Evolutionary conservation across 352 stramenopile species (phyloP).

Genomic region (Pythium phragmiticola): DNA sequence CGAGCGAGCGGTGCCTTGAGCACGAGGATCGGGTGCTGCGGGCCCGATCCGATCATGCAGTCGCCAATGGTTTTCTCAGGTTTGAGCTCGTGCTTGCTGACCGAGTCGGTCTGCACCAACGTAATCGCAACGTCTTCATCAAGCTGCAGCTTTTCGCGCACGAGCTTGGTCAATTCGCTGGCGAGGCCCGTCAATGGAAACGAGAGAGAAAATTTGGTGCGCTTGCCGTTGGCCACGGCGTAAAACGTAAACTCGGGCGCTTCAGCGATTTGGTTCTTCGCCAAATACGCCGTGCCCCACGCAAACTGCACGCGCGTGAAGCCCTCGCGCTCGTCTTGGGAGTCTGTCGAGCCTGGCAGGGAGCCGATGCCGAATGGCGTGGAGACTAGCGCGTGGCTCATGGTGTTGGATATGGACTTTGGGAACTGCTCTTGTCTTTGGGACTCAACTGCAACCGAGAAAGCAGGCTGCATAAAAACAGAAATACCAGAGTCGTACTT

Average conservation of each 20-base stretch:
- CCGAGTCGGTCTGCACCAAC: slow-evolving; percentile 74
- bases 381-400: slow-evolving; percentile 37
- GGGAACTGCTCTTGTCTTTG: not conserved
- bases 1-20: slow-evolving; percentile 61
- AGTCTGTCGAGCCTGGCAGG: slow-evolving; percentile 28
- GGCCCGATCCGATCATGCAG: slow-evolving; percentile 57
- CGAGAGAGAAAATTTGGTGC: slow-evolving; percentile 64
- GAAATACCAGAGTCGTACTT: slow-evolving; percentile 16
- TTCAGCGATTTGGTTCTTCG: slow-evolving; percentile 51
- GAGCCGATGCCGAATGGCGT: slow-evolving; percentile 75
- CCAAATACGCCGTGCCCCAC: slow-evolving; percentile 72
- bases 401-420: not conserved
- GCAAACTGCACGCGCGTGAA: slow-evolving; percentile 74
- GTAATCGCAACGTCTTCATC: slow-evolving; percentile 53
- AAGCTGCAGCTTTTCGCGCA: slow-evolving; percentile 49
- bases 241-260: slow-evolving; percentile 80
- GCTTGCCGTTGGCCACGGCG: slow-evolving; percentile 54
- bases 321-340: slow-evolving; percentile 23
- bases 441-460: slow-evolving; percentile 9
- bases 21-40: slow-evolving; percentile 70
- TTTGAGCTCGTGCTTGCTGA: slow-evolving; percentile 68
- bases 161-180: slow-evolving; percentile 56
- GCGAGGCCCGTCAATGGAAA: slow-evolving; percentile 56
- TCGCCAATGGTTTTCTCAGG: slow-evolving; percentile 56
- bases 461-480: not conserved